Evolutionary conservation across 257 asterid genomes (phyloP).

Genomic region (Nicotiana undulata): DNA sequence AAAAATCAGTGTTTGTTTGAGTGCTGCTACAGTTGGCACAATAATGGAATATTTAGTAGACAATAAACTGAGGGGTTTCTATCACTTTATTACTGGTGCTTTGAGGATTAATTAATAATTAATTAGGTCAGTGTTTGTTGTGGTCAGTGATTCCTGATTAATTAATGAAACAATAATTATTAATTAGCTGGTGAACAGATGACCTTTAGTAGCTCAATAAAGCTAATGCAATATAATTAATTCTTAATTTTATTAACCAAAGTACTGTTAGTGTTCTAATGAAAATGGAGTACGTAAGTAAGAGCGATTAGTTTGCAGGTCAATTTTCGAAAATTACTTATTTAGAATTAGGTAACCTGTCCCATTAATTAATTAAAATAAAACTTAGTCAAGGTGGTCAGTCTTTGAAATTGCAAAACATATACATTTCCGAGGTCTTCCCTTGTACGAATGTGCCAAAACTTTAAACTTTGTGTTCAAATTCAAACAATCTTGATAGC

Average conservation of each 20-base stretch:
- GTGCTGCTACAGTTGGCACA: constrained; percentile 8
- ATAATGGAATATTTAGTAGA: neutral
- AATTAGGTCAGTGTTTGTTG: constrained; percentile 7
- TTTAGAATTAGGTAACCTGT: neutral
- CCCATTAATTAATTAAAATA: neutral
- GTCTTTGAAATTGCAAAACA: neutral
- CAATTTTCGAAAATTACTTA: neutral
- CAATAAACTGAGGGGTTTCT: neutral
- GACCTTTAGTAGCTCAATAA: neutral
- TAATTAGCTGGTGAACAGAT: neutral
- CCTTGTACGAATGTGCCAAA: neutral
- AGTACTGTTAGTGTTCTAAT: neutral
- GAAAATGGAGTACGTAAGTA: neutral
- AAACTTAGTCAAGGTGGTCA: neutral
- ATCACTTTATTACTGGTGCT: constrained; percentile 6
- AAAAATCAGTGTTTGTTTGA: neutral
- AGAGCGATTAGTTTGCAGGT: neutral
- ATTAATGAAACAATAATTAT: neutral
- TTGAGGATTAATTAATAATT: neutral
- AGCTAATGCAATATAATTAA: neutral
- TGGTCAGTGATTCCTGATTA: constrained; percentile 11
- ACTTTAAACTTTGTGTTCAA: no score
- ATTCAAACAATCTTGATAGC: no score
- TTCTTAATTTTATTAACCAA: neutral
- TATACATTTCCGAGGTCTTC: neutral